Conservation (phyloP, 2,329 filamentous ascomycete genomes). For the Fusarium camptoceras region DNA sequence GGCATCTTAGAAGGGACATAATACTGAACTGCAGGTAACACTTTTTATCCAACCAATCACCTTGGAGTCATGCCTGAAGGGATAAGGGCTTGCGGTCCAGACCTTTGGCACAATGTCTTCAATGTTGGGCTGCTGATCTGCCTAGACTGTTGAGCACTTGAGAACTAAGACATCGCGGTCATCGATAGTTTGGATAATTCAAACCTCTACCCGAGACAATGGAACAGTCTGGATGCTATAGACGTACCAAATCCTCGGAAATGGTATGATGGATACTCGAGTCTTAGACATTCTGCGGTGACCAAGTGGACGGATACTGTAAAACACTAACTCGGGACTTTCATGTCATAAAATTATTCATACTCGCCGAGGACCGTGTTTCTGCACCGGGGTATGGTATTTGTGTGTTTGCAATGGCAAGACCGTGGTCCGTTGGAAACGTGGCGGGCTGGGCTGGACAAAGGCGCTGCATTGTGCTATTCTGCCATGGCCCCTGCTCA, state of each 20-base stretch:
- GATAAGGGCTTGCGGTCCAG: neutral
- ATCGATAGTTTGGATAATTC: neutral
- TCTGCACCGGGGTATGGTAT: neutral
- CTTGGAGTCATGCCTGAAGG: neutral
- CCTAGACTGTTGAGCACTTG: neutral
- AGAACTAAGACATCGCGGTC: neutral
- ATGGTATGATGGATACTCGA: neutral
- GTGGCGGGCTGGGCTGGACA: too few species aligned
- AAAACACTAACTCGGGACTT: neutral
- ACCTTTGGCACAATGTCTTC: neutral
- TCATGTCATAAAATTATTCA: neutral
- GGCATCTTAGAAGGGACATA: neutral
- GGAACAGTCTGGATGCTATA: neutral
- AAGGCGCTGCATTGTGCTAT: too few species aligned
- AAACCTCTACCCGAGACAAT: neutral
- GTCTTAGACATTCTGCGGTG: neutral
- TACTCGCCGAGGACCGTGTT: neutral
- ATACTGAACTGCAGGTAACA: neutral
- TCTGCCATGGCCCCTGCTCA: too few species aligned
- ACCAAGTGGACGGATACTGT: conserved; percentile 2
- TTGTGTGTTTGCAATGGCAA: neutral
- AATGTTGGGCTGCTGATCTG: neutral
- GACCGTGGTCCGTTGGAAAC: too few species aligned
- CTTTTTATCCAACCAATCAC: neutral
- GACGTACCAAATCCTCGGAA: conserved; percentile 7